Evolutionary conservation across 805 yeast genomes (phyloP), one percentile per base, ranked within the genome.

Genomic region (Candida tallmaniae): DNA sequence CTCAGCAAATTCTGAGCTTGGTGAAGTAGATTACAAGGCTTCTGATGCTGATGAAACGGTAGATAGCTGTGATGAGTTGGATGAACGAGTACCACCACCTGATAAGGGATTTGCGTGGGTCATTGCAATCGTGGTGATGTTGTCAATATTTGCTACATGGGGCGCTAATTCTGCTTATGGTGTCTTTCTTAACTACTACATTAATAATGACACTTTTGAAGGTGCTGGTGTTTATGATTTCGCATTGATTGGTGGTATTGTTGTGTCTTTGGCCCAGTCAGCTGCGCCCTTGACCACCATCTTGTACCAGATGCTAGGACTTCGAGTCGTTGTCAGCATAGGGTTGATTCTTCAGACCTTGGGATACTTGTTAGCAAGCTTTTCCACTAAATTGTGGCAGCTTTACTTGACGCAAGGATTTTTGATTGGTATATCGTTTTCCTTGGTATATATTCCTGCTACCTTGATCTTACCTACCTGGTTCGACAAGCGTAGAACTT

Each of bases 121-220:
- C 52, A 63, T 68, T 4, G 76, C 77, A 0, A 53, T 73, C 3
- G 74, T 73, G 13, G 62, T 65, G 0, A 67, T 73, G 57, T 56
- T 70, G 12, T 64, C 50, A 50, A 64, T 65, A 47, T 69, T 45
- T 51, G 44, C 72, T 38, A 70, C 80, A 0, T 78, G 74, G 69
- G 85, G 85, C 12, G 62, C 76, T 56, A 73, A 73, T 37, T 73
- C 78, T 26, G 62, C 74, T 2, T 78, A 60, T 52, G 84, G 83
- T 18, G 74, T 76, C 4, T 79, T 74, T 47, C 71, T 77, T 35
- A 59, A 68, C 23, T 74, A 69, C 48, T 78, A 77, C 44, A 43
- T 71, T 8, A 42, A 42, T 42, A 50, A 39, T 18, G 31, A 46
- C 14, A 46, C 47, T 2, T 76, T 72, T 37, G 62, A 67, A 1